phyloP scores from a whole-genome alignment of 1,284 basidiomycete genomes.

The Fomes fomentarius region DNA sequence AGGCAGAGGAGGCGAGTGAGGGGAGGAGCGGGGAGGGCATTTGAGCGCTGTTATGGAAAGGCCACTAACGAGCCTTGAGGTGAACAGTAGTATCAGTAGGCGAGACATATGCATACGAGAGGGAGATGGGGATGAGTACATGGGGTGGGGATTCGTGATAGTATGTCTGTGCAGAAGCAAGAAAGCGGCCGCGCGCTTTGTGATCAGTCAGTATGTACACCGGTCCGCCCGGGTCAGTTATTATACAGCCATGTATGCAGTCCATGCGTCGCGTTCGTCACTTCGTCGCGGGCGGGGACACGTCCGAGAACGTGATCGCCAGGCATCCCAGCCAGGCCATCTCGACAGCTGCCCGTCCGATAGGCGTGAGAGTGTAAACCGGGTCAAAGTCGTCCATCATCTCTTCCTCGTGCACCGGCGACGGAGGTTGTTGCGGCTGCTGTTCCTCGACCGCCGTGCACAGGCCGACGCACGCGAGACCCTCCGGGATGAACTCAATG shows the following conservation, averaged over 20 bases:
- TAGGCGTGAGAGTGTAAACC: constrained; percentile 58
- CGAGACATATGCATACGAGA: constrained; percentile 9
- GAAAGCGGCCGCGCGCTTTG: not conserved
- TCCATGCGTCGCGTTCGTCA: constrained; percentile 9
- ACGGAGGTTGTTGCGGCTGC: constrained; percentile 29
- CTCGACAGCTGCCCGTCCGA: constrained; percentile 77
- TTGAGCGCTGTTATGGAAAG: not conserved
- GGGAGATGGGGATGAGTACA: constrained; percentile 11
- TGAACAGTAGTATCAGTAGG: not conserved
- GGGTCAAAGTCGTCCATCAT: constrained; percentile 41
- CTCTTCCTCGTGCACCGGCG: constrained; percentile 39
- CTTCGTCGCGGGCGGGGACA: constrained; percentile 17
- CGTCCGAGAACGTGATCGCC: constrained; percentile 64
- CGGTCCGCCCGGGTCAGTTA: constrained; percentile 8
- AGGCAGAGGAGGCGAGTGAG: not conserved
- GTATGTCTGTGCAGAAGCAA: constrained; percentile 2
- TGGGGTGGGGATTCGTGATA: constrained; percentile 1
- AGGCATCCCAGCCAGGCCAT: constrained; percentile 83
- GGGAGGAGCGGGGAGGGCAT: not conserved
- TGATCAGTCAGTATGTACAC: constrained; percentile 6
- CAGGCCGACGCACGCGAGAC: constrained; percentile 67
- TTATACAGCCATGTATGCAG: constrained; percentile 21
- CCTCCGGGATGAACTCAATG: constrained; percentile 72
- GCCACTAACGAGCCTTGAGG: not conserved
- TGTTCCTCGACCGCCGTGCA: constrained; percentile 38